Evolutionary conservation across 2,329 filamentous ascomycete species (phyloP), one percentile per base, ranked within the genome.

Genomic region (Thielaviopsis musarum): DNA sequence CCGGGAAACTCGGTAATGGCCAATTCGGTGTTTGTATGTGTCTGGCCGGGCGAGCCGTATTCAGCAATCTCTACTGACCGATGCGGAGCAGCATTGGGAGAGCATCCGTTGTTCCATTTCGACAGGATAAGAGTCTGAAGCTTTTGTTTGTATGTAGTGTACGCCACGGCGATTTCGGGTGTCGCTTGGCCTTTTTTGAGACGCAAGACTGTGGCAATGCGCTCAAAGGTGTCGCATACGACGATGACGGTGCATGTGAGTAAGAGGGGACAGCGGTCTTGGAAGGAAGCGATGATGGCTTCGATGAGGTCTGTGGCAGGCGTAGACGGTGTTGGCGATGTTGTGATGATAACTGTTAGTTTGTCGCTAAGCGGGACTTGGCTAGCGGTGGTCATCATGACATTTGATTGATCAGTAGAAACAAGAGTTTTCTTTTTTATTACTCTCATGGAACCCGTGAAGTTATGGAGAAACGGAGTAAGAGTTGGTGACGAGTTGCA

Each of bases 171-270:
- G 34, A 73, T 71, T 5, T 75, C 71, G 0, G 69, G 65, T 0
- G 77, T 79, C 17, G 80, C 74, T 15, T 72, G 69, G n/a, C 78
- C 78, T 64, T 76, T 78, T 63, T 81, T 81, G 19, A 80, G 67
- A 0, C 77, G 74, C 7, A 73, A 69, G 3, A 66, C 68, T 0
- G 70, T 60, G 1, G 68, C 70, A 45, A 81, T 67, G 19, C 72
- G 71, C 58, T 80, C 77, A 62, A 73, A 80, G 0, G 72, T 73
- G 63, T 81, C 78, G 52, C 81, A 72, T 2, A 79, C 75, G 2
- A 80, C 72, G 38, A 79, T 72, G 19, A 79, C 69, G 1, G 68
- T 68, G 59, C 76, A 80, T 0, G 61, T 53, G 1, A 73, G 61
- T 15, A 81, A 64, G 0, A 59, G 61, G 0, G 67, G 66, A 58